Base-by-base conservation (phyloP, 495 filamentous ascomycete species). In the Penicillium crystallinum region DNA sequence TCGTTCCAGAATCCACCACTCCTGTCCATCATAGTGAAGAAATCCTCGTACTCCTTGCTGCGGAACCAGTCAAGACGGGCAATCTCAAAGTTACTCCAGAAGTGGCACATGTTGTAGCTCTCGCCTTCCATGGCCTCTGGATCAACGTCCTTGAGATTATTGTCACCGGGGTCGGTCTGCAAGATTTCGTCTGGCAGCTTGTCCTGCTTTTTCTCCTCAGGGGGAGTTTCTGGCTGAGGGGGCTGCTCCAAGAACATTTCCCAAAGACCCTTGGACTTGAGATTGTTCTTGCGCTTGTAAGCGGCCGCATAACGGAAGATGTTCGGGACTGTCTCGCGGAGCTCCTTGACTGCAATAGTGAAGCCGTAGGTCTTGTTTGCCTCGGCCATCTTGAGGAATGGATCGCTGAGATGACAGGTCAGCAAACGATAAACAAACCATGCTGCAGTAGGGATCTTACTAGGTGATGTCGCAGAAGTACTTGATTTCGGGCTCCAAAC, bases 401-500 rank as follows among this genome's bases (percentile, higher is more conserved):
- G 93, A 73, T 99, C 93, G 65, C 91, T 97, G 49, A 7, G 11
- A 11, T 47, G 17, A 39, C 25, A 19, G 12, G 56, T 75, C 17
- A 74, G 71, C 33, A 52, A 56, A 39, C 27, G 6, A 35, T 39
- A 18, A 14, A 5, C 11, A 7, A 10, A 38, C 29, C 41, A 51
- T 21, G 19, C 9, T 6, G 25, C 11, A n/a, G 34, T 19, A 31
- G 54, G 23, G 64, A 9, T 25, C 87, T 62, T 87, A 97, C 91
- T 99, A 99, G 53, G 93, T 99, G 56, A 99, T 96, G 61, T 99
- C 93, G 68, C 93, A 99, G 77, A 97, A 99, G 77, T 97, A 99
- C 76, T 92, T 97, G 85, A 99, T 97, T 70, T 99, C 93, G 65
- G 93, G 93, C 82, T 99, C 93, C 71, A 99, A 72, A 40, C 93